A percentile compares a stretch with the other conserved stretches of the same genome.
These are phyloP conservation scores for Eucalyptus sp. DNA, from an alignment of 345 rosid species.

Conservation along the genomic window DNA sequence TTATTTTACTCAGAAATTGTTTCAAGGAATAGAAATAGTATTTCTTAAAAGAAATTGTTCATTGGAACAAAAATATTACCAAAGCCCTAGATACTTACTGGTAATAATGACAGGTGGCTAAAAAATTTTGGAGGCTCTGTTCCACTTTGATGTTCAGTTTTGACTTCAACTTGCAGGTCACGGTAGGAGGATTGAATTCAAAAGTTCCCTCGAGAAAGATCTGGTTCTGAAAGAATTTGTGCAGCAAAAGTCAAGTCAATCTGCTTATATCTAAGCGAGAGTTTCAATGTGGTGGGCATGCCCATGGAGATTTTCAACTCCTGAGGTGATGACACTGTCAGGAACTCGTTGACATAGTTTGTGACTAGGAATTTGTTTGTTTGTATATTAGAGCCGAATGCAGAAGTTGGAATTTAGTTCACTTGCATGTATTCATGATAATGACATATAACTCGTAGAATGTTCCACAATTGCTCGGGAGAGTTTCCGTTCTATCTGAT, in stretches of 20 bases:
- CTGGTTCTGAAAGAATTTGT: slow-evolving; percentile 1
- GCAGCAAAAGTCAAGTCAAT: background rate
- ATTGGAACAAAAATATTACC: rapidly evolving
- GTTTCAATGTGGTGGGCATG: background rate
- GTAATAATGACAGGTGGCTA: background rate
- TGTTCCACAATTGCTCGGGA: background rate
- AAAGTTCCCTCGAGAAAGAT: slow-evolving; percentile 1
- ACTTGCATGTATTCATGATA: background rate
- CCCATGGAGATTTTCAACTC: background rate
- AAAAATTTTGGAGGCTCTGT: background rate
- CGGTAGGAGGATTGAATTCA: slow-evolving; percentile 12
- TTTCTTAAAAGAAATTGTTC: too few relatives aligned
- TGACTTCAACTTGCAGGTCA: slow-evolving; percentile 5
- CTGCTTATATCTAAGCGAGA: background rate
- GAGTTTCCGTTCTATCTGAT: background rate
- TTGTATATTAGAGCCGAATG: background rate
- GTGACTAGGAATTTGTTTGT: background rate
- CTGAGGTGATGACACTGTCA: background rate
- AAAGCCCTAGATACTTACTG: rapidly evolving
- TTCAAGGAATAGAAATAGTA: too few relatives aligned
- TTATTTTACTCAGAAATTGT: too few relatives aligned
- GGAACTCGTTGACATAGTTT: background rate
- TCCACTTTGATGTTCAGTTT: background rate
- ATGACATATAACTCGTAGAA: background rate
- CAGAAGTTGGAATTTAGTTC: background rate